phyloP scores from a whole-genome alignment of 2,329 filamentous ascomycete genomes.

The Karstenula rhodostoma region DNA sequence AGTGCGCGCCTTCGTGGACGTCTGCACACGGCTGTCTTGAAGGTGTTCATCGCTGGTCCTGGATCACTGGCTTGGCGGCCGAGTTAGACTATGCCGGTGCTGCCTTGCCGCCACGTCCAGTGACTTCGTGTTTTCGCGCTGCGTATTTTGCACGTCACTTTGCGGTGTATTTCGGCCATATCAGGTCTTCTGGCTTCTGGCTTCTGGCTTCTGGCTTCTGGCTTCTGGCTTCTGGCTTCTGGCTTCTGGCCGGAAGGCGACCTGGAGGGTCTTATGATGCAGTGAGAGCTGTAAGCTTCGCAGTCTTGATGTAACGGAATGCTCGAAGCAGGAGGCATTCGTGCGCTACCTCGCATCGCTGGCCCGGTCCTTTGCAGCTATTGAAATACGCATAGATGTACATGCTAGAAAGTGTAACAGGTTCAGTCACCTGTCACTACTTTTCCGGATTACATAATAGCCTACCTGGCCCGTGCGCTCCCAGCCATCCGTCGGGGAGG shows the following conservation, averaged over 20 bases:
- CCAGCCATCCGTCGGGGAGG: conserved; percentile 14
- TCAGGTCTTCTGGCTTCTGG: background rate
- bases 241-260: background rate
- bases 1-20: conserved; percentile 2
- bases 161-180: background rate
- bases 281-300: too few species aligned
- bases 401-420: too few species aligned
- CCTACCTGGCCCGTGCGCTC: conserved; percentile 9
- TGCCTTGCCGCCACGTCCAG: background rate
- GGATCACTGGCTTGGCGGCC: conserved; percentile 18
- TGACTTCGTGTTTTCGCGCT: conserved; percentile 5
- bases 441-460: conserved; percentile 6
- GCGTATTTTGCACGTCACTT: background rate
- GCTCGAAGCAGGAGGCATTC: background rate
- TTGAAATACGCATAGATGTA: background rate
- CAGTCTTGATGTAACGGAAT: too few species aligned
- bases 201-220: background rate
- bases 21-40: conserved; percentile 3
- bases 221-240: background rate
- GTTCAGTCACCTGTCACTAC: too few species aligned
- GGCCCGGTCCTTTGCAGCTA: background rate
- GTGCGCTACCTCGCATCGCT: background rate
- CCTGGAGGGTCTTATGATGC: background rate
- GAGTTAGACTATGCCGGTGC: conserved; percentile 1
- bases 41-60: conserved; percentile 9